Evolutionary conservation across 2,329 filamentous ascomycete genomes (phyloP).

Genomic region (Tolypocladium ophioglossoides): DNA sequence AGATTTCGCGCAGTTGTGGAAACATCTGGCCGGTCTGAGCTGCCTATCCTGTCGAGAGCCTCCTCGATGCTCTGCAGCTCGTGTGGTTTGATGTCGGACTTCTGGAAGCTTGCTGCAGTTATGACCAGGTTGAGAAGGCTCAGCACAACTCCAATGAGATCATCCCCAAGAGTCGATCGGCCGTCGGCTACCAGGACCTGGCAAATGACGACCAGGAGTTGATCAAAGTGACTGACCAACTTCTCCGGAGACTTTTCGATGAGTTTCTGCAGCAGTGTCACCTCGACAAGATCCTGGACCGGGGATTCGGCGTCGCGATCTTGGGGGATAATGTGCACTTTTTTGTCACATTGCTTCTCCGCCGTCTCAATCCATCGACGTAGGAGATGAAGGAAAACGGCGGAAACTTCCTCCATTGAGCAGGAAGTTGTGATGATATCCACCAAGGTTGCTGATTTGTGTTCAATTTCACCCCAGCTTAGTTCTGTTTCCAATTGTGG

Average conservation of each 20-base stretch:
- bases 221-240: constrained; percentile 51
- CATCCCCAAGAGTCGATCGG: constrained; percentile 30
- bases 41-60: constrained; percentile 34
- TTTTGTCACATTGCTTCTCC: constrained; percentile 12
- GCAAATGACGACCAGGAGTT: constrained; percentile 52
- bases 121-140: constrained; percentile 52
- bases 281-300: constrained; percentile 39
- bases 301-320: constrained; percentile 27
- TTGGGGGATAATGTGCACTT: constrained; percentile 16
- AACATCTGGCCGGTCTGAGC: constrained; percentile 25
- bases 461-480: constrained; percentile 34
- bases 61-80: constrained; percentile 35
- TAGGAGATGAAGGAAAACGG: constrained; percentile 50
- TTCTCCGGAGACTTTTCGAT: constrained; percentile 53
- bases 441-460: constrained; percentile 37
- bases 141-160: constrained; percentile 41
- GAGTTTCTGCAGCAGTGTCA: constrained; percentile 54
- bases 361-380: constrained; percentile 41
- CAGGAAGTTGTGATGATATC: constrained; percentile 37
- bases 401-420: constrained; percentile 45
- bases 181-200: constrained; percentile 44
- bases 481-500: constrained; percentile 13
- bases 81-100: constrained; percentile 29
- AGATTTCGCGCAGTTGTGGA: constrained; percentile 47
- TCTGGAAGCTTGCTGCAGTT: constrained; percentile 45